Conservation (phyloP, 2,329 filamentous ascomycete species). For the Aspergillus hiratsukae region DNA sequence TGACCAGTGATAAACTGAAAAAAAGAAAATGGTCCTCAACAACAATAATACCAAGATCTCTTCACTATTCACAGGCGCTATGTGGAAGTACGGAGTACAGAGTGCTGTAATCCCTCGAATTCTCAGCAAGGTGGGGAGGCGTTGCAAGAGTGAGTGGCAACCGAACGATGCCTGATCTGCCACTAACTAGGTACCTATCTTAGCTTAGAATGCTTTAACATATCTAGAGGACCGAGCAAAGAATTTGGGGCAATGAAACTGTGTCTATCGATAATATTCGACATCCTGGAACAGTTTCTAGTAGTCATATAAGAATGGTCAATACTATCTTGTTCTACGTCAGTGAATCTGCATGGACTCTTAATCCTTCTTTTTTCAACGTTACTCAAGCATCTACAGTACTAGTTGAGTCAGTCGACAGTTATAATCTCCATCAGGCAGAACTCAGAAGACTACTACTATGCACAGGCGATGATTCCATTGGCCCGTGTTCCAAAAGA, state of each 20-base stretch:
- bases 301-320: background rate
- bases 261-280: background rate
- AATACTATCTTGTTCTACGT: background rate
- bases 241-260: background rate
- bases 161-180: conserved; percentile 17
- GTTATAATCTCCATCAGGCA: background rate
- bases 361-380: background rate
- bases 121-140: conserved; percentile 6
- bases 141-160: conserved; percentile 8
- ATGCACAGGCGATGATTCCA: background rate
- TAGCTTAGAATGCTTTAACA: background rate
- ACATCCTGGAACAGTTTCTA: background rate
- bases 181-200: conserved; percentile 4
- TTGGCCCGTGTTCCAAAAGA: background rate
- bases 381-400: background rate
- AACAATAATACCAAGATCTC: background rate
- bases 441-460: background rate
- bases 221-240: background rate
- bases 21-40: background rate
- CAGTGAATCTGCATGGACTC: background rate
- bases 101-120: background rate
- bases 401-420: background rate
- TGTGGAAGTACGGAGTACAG: background rate
- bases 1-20: background rate
- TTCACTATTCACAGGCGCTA: background rate